phyloP scores from a whole-genome alignment of 192 early-diverging fungal genomes.

The Linnemannia exigua region DNA sequence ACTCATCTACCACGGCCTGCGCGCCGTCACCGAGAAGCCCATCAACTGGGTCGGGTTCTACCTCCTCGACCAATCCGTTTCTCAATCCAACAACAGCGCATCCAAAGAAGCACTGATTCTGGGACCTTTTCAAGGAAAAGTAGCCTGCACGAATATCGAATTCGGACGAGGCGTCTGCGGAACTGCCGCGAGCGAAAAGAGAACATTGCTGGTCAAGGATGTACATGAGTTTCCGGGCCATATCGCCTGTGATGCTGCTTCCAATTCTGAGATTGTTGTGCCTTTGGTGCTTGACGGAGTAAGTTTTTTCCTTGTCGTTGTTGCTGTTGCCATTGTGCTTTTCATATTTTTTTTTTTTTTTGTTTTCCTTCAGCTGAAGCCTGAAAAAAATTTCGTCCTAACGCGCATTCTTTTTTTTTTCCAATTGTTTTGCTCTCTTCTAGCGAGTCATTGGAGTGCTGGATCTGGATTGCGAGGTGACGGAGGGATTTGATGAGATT shows the following conservation, averaged over 20 bases:
- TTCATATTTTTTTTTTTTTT: constrained; percentile 18
- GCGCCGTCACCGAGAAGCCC: constrained; percentile 75
- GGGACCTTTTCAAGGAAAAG: constrained; percentile 93
- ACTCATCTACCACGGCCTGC: too few relatives aligned
- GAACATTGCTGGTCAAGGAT: constrained; percentile 78
- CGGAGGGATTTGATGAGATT: constrained; percentile 76
- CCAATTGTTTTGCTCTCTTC: constrained; percentile 3
- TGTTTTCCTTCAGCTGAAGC: neutral
- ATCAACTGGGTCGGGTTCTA: constrained; percentile 91
- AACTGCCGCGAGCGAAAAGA: constrained; percentile 72
- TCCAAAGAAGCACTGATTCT: constrained; percentile 69
- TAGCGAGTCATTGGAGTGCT: constrained; percentile 76
- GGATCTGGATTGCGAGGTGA: constrained; percentile 77
- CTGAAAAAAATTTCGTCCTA: neutral
- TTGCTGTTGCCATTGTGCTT: too few relatives aligned
- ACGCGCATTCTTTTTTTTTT: neutral
- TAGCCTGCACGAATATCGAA: constrained; percentile 89
- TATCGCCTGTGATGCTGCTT: constrained; percentile 92
- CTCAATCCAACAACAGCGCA: neutral
- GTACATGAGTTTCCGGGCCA: constrained; percentile 89
- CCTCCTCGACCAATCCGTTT: constrained; percentile 61
- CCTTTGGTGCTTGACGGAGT: constrained; percentile 72
- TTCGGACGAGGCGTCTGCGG: constrained; percentile 94
- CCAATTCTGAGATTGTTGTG: constrained; percentile 89
- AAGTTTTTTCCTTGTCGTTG: constrained; percentile 23